Evolutionary conservation across 768 basidiomycete genomes (phyloP), one percentile per base, ranked within the genome.

Genomic region (Termitomyces sp.): DNA sequence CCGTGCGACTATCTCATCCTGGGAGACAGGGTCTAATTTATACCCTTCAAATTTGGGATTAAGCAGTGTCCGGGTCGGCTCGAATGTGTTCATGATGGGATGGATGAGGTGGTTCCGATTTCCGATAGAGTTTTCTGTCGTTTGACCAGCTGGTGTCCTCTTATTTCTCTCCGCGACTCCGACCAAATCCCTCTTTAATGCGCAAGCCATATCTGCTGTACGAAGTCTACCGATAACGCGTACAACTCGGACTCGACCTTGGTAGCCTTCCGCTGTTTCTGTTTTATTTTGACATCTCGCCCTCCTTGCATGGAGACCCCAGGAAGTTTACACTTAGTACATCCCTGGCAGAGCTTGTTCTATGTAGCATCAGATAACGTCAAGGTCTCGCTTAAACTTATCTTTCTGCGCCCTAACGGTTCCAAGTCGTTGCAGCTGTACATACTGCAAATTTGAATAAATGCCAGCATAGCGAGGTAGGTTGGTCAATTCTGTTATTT

Each of bases 31-130:
- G 60, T 85, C 78, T 28, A 94, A 77, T 62, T 82, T 90, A 69
- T 94, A 94, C 2, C 88, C 89, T 62, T 94, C 92, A 57, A 94
- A 94, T 62, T 87, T 88, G 1, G 90, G 84, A 63, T 94, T 93
- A 26, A 90, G 70, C 16, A 93, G 77, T 32, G 76, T 66, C 43
- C 81, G 80, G 6, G 79, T 72, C 10, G 77, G 70, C n/a, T 63
- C 66, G 63, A 85, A 84, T 13, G 63, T 46, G 46, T 69, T 62
- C 73, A 74, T 72, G 32, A 24, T 26, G 28, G 18, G 45, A 18
- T 3, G 26, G 5, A 26, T 14, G n/a, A 41, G n/a, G 24, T 52
- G 2, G 18, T 28, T 30, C 52, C 52, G 52, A 41, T 40, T 52
- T 41, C 52, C 50, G 50, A 38, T 26, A 0, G 16, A 18, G 30